Percentiles rank a stretch among this genome's conserved stretches.
Evolutionary conservation across 2,329 filamentous ascomycete genomes (phyloP).

Genomic region (Trichocomaceae sp.): DNA sequence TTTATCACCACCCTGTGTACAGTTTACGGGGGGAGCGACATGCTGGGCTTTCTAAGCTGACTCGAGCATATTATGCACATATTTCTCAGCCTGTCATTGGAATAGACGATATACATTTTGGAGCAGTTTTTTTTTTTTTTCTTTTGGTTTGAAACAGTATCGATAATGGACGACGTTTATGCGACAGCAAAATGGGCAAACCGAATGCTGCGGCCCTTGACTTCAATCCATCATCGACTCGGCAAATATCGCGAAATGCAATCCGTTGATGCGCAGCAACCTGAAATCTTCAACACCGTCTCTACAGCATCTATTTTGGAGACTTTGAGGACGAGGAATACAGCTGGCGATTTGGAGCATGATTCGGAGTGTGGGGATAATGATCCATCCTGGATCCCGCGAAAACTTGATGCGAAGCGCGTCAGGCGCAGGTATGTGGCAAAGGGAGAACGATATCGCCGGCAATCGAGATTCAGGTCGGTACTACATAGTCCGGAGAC

Average conservation of each 20-base stretch:
- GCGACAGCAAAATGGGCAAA: constrained; percentile 39
- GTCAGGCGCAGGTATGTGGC: constrained; percentile 34
- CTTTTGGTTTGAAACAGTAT: neutral
- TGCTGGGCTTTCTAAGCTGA: neutral
- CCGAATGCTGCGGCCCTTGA: constrained; percentile 38
- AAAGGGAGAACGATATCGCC: constrained; percentile 21
- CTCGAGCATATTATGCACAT: neutral
- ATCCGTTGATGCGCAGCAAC: constrained; percentile 22
- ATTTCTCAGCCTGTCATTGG: neutral
- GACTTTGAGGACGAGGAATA: constrained; percentile 8
- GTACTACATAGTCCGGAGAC: constrained; percentile 32
- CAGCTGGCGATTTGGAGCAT: constrained; percentile 15
- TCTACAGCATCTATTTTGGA: constrained; percentile 1
- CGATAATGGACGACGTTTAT: constrained; percentile 33
- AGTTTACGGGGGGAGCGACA: neutral
- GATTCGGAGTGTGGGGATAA: constrained; percentile 31
- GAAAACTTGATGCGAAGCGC: constrained; percentile 26
- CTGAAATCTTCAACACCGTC: constrained; percentile 9
- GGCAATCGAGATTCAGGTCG: constrained; percentile 23
- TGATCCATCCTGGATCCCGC: constrained; percentile 37
- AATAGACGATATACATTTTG: neutral
- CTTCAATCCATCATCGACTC: constrained; percentile 34
- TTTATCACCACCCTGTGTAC: neutral
- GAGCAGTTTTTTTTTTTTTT: neutral
- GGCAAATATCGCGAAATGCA: constrained; percentile 35